Evolutionary conservation across 805 yeast species (phyloP).

Genomic region (Yarrowia deformans): DNA sequence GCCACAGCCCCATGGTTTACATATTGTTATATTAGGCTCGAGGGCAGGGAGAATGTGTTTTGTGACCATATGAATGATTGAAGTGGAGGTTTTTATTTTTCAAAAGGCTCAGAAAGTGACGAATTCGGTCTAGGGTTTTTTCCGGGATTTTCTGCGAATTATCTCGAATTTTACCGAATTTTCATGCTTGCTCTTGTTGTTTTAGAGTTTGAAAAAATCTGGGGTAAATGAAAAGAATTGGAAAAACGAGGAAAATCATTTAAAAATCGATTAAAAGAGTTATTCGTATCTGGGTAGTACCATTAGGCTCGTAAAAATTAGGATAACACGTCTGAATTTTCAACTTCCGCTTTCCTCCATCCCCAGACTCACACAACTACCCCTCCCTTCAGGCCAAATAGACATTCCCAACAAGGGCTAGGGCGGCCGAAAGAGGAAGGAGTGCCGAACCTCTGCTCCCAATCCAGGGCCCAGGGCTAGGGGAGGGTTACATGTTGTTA

Average conservation of each 20-base stretch:
- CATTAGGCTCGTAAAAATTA: too few relatives aligned
- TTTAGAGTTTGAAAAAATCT: constrained; percentile 3
- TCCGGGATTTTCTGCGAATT: background rate
- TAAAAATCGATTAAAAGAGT: background rate
- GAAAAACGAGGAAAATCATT: background rate
- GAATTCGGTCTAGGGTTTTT: background rate
- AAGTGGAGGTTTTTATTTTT: background rate
- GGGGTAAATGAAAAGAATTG: background rate
- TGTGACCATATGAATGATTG: background rate
- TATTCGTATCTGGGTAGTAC: too few relatives aligned
- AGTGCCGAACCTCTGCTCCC: constrained; percentile 13
- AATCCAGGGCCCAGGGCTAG: background rate
- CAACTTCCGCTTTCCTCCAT: too few relatives aligned
- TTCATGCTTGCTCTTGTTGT: background rate
- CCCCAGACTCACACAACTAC: background rate
- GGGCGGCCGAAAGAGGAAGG: constrained; percentile 14
- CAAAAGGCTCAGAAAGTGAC: too few relatives aligned
- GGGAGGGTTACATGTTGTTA: constrained; percentile 33
- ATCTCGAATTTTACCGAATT: background rate
- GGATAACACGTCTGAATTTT: too few relatives aligned
- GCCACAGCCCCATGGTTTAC: constrained; percentile 24
- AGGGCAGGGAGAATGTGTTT: background rate
- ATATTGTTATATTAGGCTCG: background rate
- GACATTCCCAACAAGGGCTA: constrained; percentile 14
- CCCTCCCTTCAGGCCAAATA: background rate